Evolutionary conservation across 331 rosid genomes (phyloP).

Genomic region (Rosa hybrid): DNA sequence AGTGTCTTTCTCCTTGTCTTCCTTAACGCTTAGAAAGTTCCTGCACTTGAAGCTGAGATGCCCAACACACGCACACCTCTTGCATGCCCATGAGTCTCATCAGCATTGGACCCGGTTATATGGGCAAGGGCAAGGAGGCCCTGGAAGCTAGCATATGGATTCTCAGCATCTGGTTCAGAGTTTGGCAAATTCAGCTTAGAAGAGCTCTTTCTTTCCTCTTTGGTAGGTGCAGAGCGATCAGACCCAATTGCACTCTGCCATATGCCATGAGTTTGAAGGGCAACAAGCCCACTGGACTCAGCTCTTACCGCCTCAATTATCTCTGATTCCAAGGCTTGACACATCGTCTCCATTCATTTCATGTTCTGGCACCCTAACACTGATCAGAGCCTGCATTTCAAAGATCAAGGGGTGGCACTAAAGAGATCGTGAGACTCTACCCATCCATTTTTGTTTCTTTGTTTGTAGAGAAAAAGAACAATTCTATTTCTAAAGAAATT

Average conservation of each 20-base stretch:
- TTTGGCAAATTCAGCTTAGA: conserved; percentile 38
- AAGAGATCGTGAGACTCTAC: no score
- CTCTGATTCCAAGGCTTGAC: no score
- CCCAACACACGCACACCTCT: conserved; percentile 94
- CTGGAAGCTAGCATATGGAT: conserved; percentile 93
- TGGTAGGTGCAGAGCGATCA: conserved; percentile 87
- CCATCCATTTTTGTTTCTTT: no score
- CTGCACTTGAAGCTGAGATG: conserved; percentile 91
- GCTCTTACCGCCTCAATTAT: no score
- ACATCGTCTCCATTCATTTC: no score
- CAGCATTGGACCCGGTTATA: conserved; percentile 72
- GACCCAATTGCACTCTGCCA: conserved; percentile 99
- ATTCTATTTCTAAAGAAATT: no score
- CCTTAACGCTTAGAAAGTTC: conserved; percentile 77
- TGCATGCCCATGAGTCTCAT: conserved; percentile 81
- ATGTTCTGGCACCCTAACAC: no score
- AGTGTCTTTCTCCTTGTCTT: conserved; percentile 67
- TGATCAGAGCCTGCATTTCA: no score
- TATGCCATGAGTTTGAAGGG: conserved; percentile 95
- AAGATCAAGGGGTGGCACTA: no score
- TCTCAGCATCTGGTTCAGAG: conserved; percentile 77
- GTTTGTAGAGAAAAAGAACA: no score
- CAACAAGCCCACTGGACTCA: conserved; percentile 5
- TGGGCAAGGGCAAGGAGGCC: conserved; percentile 96
- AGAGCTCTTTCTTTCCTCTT: conserved; percentile 65